Conservation (phyloP, 2,329 filamentous ascomycete genomes). For the Xylaria sp. region DNA sequence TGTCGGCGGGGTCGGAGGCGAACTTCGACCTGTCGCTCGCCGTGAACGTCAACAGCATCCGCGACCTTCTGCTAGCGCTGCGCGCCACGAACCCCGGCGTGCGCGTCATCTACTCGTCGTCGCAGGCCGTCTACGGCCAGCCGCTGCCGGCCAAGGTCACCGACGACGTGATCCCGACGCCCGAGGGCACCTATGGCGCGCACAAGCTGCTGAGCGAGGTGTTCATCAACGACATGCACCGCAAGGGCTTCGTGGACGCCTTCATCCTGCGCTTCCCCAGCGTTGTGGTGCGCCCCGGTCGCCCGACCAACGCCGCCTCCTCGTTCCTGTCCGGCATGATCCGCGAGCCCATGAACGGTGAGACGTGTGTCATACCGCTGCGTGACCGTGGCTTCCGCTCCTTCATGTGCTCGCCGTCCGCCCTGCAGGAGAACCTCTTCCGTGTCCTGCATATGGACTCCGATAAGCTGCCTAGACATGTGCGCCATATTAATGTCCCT, state of each 20-base stretch:
- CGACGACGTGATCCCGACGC: conserved; percentile 59
- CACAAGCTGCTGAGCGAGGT: conserved; percentile 68
- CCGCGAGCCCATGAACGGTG: conserved; percentile 63
- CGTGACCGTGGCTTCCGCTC: conserved; percentile 55
- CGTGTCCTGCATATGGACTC: conserved; percentile 49
- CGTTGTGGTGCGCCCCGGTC: conserved; percentile 64
- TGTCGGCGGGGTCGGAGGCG: conserved; percentile 68
- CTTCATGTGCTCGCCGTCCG: conserved; percentile 60
- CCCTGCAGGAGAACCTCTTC: conserved; percentile 59
- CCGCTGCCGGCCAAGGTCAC: conserved; percentile 59
- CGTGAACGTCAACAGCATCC: conserved; percentile 66
- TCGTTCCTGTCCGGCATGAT: conserved; percentile 69
- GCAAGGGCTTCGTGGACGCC: conserved; percentile 62
- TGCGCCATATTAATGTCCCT: conserved; percentile 62
- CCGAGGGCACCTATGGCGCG: conserved; percentile 66
- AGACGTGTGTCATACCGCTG: conserved; percentile 59
- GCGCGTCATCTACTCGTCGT: conserved; percentile 65
- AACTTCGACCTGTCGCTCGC: conserved; percentile 63
- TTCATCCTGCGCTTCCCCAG: conserved; percentile 65
- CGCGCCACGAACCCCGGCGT: conserved; percentile 56
- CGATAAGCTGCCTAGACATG: conserved; percentile 50
- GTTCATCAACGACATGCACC: conserved; percentile 67
- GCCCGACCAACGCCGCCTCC: conserved; percentile 65
- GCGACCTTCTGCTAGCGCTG: conserved; percentile 56
- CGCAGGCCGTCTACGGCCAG: conserved; percentile 67